phyloP scores from a whole-genome alignment of 257 asterid species.

The Ligustrum vulgare region DNA sequence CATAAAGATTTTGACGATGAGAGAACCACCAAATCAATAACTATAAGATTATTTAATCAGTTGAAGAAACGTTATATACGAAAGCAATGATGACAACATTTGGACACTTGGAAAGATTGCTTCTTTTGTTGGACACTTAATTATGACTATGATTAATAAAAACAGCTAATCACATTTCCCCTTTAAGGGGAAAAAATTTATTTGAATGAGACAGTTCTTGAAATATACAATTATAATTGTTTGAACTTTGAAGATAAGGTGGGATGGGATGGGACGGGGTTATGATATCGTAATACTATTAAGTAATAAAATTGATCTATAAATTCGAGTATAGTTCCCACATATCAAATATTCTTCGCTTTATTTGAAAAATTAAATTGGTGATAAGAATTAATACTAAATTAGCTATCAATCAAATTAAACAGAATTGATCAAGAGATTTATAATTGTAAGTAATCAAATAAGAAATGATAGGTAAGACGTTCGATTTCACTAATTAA shows the following conservation, averaged over 20 bases:
- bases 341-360: too few species aligned
- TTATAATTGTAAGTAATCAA: too few species aligned
- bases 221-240: background rate
- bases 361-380: too few species aligned
- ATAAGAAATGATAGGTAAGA: too few species aligned
- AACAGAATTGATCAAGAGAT: too few species aligned
- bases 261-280: background rate
- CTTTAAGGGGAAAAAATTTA: background rate
- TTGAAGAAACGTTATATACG: background rate
- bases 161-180: background rate
- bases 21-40: conserved; percentile 1
- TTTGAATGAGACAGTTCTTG: background rate
- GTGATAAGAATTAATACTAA: too few species aligned
- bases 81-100: conserved; percentile 8
- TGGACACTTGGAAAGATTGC: conserved; percentile 23
- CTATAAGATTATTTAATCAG: background rate
- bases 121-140: background rate
- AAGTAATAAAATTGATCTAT: too few species aligned
- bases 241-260: background rate
- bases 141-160: conserved; percentile 8
- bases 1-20: background rate
- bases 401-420: too few species aligned
- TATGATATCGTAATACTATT: too few species aligned
- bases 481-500: too few species aligned
- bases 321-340: too few species aligned